A percentile compares a stretch with the other conserved stretches of the same genome.
These are phyloP conservation scores for Ophiostoma populinum DNA, from an alignment of 2,329 filamentous ascomycete genomes.

Conservation along the genomic window DNA sequence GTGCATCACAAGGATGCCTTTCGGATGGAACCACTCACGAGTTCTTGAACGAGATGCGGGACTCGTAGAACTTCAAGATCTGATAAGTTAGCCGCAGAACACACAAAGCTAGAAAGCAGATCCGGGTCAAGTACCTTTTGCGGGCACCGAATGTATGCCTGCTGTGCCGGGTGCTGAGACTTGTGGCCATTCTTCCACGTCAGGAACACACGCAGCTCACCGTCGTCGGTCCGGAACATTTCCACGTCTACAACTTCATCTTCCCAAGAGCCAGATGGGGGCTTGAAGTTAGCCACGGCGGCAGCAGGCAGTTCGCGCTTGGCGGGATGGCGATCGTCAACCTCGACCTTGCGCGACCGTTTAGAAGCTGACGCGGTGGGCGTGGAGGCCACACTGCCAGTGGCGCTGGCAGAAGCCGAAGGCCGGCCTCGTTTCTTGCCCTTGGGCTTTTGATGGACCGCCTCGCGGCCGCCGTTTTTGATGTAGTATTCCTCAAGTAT, in stretches of 20 bases:
- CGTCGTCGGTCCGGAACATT: constrained; percentile 49
- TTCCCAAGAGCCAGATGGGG: constrained; percentile 62
- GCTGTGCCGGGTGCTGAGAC: constrained; percentile 51
- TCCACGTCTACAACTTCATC: constrained; percentile 54
- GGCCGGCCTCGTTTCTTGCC: constrained; percentile 41
- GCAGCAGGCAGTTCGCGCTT: constrained; percentile 27
- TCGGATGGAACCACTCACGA: too few species aligned
- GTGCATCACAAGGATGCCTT: too few species aligned
- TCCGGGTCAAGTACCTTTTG: constrained; percentile 39
- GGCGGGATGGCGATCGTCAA: constrained; percentile 32
- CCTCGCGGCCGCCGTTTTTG: constrained; percentile 44
- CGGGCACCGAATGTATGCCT: constrained; percentile 59
- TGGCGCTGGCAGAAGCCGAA: constrained; percentile 17
- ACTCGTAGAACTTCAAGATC: constrained; percentile 45
- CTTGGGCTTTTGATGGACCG: constrained; percentile 32
- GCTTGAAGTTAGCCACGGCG: constrained; percentile 35
- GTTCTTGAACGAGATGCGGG: constrained; percentile 30
- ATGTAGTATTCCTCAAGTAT: constrained; percentile 48
- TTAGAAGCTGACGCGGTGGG: constrained; percentile 18
- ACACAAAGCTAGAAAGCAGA: neutral
- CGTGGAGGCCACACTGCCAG: constrained; percentile 10
- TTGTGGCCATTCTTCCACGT: constrained; percentile 60
- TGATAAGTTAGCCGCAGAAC: constrained; percentile 13
- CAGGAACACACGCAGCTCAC: constrained; percentile 48
- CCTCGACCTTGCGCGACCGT: constrained; percentile 27